Conservation (phyloP, 352 stramenopile species). For the Blastocystis hominis region DNA sequence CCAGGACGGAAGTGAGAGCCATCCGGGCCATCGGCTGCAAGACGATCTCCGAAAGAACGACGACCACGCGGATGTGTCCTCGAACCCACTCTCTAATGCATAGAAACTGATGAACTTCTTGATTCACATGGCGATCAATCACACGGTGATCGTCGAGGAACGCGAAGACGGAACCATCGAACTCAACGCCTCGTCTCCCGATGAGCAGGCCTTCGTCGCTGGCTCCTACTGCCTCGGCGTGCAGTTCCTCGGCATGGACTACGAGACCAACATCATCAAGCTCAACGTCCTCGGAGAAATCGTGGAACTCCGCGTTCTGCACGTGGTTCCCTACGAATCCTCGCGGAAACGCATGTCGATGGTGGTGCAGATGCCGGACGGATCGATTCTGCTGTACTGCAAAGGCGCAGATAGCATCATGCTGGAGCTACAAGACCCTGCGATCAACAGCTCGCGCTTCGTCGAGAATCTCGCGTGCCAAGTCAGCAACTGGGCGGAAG, state of each 20-base stretch:
- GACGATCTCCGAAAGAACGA: slow-evolving; percentile 65
- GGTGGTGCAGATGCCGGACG: slow-evolving; percentile 68
- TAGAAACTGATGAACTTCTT: slow-evolving; percentile 66
- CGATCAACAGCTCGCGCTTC: slow-evolving; percentile 60
- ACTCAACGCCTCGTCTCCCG: slow-evolving; percentile 78
- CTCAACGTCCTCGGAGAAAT: slow-evolving; percentile 6
- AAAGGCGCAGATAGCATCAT: slow-evolving; percentile 75
- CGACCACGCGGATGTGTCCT: slow-evolving; percentile 67
- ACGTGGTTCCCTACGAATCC: slow-evolving; percentile 80
- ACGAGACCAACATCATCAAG: slow-evolving; percentile 63
- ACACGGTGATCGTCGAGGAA: slow-evolving; percentile 91
- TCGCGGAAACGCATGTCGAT: slow-evolving; percentile 83
- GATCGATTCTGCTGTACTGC: slow-evolving; percentile 57
- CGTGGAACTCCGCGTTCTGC: slow-evolving; percentile 67
- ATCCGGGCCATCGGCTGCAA: slow-evolving; percentile 66
- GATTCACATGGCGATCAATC: slow-evolving; percentile 76
- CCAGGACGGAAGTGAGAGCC: slow-evolving; percentile 60
- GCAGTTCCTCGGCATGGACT: slow-evolving; percentile 67
- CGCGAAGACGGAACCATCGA: slow-evolving; percentile 72
- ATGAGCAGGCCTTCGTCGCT: slow-evolving; percentile 83
- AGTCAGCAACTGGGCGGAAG: slow-evolving; percentile 72
- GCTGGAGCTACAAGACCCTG: slow-evolving; percentile 65
- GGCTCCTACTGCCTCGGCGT: slow-evolving; percentile 72
- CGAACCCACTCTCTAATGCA: slow-evolving; percentile 29
- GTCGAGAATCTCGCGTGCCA: slow-evolving; percentile 68